phyloP scores from a whole-genome alignment of 805 yeast genomes.

The Starmera quercuum region DNA sequence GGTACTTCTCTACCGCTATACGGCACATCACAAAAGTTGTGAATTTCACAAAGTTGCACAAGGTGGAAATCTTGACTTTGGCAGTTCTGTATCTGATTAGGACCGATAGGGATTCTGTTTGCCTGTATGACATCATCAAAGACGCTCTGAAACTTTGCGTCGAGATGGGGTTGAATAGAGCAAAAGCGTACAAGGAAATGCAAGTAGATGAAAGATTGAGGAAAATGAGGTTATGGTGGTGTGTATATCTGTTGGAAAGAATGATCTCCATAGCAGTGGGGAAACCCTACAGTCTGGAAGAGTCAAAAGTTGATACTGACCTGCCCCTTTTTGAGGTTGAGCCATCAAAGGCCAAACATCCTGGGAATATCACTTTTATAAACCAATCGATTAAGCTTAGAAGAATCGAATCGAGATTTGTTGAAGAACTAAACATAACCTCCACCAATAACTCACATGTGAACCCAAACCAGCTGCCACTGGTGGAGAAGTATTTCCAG shows the following conservation, averaged over 20 bases:
- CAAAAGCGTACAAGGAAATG: slow-evolving; percentile 24
- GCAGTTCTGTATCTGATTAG: slow-evolving; percentile 49
- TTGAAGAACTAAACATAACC: slow-evolving; percentile 40
- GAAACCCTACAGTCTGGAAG: slow-evolving; percentile 46
- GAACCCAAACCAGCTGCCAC: slow-evolving; percentile 33
- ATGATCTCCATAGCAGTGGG: slow-evolving; percentile 57
- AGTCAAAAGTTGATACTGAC: slow-evolving; percentile 37
- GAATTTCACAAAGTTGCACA: slow-evolving; percentile 32
- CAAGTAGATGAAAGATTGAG: slow-evolving; percentile 24
- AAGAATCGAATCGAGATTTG: slow-evolving; percentile 52
- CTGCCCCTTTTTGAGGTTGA: slow-evolving; percentile 44
- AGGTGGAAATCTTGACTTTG: slow-evolving; percentile 44
- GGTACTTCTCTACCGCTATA: slow-evolving; percentile 53
- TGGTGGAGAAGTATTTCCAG: slow-evolving; percentile 44
- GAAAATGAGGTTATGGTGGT: slow-evolving; percentile 55
- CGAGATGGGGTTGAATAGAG: slow-evolving; percentile 28
- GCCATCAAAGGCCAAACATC: slow-evolving; percentile 25
- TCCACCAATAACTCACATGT: slow-evolving; percentile 15
- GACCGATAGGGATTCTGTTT: slow-evolving; percentile 53
- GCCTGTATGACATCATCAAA: slow-evolving; percentile 42
- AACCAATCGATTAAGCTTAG: slow-evolving; percentile 50
- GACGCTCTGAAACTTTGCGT: slow-evolving; percentile 44
- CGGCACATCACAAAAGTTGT: slow-evolving; percentile 44
- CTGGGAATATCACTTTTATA: slow-evolving; percentile 29
- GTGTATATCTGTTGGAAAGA: slow-evolving; percentile 53